These are phyloP conservation scores for Rhodotorula mucilaginosa DNA, from an alignment of 1,284 basidiomycete genomes.

Conservation along the genomic window DNA sequence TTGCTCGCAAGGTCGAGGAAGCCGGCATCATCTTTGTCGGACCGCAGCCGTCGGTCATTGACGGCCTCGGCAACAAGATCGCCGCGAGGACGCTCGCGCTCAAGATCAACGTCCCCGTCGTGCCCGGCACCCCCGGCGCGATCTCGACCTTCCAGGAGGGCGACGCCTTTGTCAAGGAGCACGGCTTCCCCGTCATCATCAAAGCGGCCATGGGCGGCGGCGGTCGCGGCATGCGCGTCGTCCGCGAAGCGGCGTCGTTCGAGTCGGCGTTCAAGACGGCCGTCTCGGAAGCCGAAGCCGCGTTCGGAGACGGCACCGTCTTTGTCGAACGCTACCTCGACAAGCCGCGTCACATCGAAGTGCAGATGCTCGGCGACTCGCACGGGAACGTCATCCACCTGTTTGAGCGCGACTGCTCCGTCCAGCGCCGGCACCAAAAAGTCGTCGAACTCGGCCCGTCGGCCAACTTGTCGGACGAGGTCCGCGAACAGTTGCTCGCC, in stretches of 20 bases:
- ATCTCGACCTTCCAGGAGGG: constrained; percentile 81
- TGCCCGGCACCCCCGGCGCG: constrained; percentile 94
- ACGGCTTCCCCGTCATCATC: constrained; percentile 82
- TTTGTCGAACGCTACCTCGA: constrained; percentile 91
- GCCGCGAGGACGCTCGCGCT: constrained; percentile 58
- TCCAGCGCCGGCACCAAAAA: constrained; percentile 96
- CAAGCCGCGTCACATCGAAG: constrained; percentile 57
- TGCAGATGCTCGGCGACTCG: constrained; percentile 67
- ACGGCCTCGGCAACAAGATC: constrained; percentile 97
- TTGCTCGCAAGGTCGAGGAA: constrained; percentile 93
- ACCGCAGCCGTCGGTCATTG: constrained; percentile 93
- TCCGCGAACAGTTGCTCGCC: constrained; percentile 78
- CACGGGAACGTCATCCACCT: constrained; percentile 92
- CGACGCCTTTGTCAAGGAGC: constrained; percentile 83
- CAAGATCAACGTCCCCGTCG: constrained; percentile 86
- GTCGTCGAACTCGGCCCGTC: constrained; percentile 99
- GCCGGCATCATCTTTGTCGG: constrained; percentile 98
- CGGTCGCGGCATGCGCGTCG: constrained; percentile 97
- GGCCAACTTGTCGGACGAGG: constrained; percentile 84
- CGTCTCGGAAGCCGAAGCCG: constrained; percentile 88
- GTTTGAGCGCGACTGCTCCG: constrained; percentile 98
- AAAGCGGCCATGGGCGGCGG: constrained; percentile 95
- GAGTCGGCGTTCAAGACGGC: constrained; percentile 87
- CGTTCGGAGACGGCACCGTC: constrained; percentile 97
- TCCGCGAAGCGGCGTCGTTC: constrained; percentile 87